phyloP scores from a whole-genome alignment of 495 filamentous ascomycete genomes.

The Daldinia caldariorum region DNA sequence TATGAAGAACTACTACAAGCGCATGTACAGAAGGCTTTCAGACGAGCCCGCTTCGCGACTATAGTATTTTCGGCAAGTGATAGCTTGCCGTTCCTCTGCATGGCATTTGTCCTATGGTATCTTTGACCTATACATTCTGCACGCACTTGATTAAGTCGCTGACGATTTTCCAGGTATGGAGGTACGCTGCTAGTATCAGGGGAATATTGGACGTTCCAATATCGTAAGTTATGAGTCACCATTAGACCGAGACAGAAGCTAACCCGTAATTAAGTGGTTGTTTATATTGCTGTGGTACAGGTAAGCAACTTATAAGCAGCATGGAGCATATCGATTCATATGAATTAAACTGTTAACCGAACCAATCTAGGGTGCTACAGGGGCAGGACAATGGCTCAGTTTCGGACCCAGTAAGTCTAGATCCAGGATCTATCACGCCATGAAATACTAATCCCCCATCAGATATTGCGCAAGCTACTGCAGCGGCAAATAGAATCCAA shows the following conservation, averaged over 20 bases:
- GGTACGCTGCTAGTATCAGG: conserved; percentile 53
- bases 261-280: conserved; percentile 50
- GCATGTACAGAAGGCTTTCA: conserved; percentile 62
- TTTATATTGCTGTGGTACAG: conserved; percentile 60
- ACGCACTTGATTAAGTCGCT: background rate
- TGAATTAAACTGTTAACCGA: conserved; percentile 23
- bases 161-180: conserved; percentile 50
- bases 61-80: conserved; percentile 62
- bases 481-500: conserved; percentile 66
- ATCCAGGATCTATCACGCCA: background rate
- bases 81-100: conserved; percentile 62
- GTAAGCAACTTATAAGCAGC: conserved; percentile 40
- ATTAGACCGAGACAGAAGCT: conserved; percentile 13
- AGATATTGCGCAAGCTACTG: conserved; percentile 67
- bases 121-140: conserved; percentile 19
- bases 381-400: conserved; percentile 58
- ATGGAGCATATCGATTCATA: background rate
- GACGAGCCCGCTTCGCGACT: conserved; percentile 61
- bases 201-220: conserved; percentile 58
- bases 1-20: conserved; percentile 61
- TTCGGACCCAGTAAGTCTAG: conserved; percentile 58
- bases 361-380: conserved; percentile 50
- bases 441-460: background rate
- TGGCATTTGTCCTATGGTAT: conserved; percentile 69
- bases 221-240: conserved; percentile 45